phyloP scores from a whole-genome alignment of 768 basidiomycete genomes.

The Piloderma croceum region DNA sequence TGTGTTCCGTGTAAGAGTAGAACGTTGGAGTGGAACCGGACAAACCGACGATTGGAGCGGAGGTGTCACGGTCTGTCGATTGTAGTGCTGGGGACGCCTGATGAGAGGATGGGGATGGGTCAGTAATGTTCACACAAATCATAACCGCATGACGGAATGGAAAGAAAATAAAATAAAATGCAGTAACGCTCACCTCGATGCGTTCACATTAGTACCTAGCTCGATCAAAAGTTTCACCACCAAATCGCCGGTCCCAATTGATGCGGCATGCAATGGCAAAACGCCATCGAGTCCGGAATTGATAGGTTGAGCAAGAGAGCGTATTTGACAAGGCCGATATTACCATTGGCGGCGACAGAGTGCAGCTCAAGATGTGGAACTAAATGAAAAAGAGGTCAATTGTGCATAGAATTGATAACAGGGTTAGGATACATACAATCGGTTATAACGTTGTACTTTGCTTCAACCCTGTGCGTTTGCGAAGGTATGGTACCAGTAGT shows the following conservation, averaged over 20 bases:
- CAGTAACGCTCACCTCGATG: constrained; percentile 66
- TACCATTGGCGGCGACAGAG: constrained; percentile 75
- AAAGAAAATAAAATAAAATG: no score
- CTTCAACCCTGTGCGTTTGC: constrained; percentile 19
- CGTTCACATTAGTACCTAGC: constrained; percentile 96
- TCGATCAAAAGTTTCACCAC: constrained; percentile 89
- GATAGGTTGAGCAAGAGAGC: constrained; percentile 92
- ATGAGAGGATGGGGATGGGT: no score
- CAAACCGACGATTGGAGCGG: no score
- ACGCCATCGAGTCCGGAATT: constrained; percentile 96
- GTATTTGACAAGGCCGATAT: constrained; percentile 89
- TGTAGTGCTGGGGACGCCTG: no score
- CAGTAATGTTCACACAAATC: no score
- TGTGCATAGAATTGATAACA: neutral
- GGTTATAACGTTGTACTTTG: constrained; percentile 48
- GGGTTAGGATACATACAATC: constrained; percentile 45
- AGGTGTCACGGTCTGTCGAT: no score
- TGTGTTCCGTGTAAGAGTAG: no score
- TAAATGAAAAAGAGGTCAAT: constrained; percentile 20
- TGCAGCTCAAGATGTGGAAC: constrained; percentile 76
- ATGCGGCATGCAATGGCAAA: constrained; percentile 93
- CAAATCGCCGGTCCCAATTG: constrained; percentile 81
- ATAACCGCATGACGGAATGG: no score
- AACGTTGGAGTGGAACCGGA: no score
- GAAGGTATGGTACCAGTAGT: neutral